phyloP scores from a whole-genome alignment of 768 basidiomycete genomes.

The Naganishia friedmannii region DNA sequence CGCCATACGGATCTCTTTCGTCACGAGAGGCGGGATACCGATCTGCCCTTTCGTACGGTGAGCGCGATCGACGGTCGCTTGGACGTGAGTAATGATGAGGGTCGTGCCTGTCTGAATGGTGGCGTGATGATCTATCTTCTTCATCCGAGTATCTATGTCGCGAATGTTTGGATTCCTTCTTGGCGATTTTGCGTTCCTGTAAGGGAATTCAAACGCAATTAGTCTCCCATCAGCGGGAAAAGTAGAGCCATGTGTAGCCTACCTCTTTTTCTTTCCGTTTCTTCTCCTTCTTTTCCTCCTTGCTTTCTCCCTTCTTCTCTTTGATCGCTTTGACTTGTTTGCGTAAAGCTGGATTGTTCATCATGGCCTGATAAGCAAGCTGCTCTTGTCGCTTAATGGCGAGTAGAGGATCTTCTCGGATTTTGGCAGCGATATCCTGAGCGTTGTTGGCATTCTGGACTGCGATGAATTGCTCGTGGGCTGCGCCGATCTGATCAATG shows the following conservation, averaged over 20 bases:
- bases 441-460: constrained; percentile 87
- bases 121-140: constrained; percentile 21
- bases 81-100: constrained; percentile 3
- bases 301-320: constrained; percentile 47
- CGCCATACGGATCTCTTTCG: constrained; percentile 20
- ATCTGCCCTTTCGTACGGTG: constrained; percentile 15
- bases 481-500: constrained; percentile 39
- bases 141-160: constrained; percentile 28
- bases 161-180: constrained; percentile 37
- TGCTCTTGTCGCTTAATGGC: constrained; percentile 98
- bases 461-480: constrained; percentile 87
- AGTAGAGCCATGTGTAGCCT: background rate
- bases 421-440: constrained; percentile 85
- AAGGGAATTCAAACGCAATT: background rate
- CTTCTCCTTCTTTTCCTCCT: constrained; percentile 61
- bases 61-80: constrained; percentile 24
- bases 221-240: background rate
- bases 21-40: constrained; percentile 1
- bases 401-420: constrained; percentile 94
- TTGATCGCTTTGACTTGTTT: constrained; percentile 46
- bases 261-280: constrained; percentile 60
- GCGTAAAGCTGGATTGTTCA: constrained; percentile 47
- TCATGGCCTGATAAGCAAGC: constrained; percentile 76
- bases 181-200: constrained; percentile 38
- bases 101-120: constrained; percentile 35